Conservation (phyloP, 2,329 filamentous ascomycete genomes). For the Elsinoe ampelina region DNA sequence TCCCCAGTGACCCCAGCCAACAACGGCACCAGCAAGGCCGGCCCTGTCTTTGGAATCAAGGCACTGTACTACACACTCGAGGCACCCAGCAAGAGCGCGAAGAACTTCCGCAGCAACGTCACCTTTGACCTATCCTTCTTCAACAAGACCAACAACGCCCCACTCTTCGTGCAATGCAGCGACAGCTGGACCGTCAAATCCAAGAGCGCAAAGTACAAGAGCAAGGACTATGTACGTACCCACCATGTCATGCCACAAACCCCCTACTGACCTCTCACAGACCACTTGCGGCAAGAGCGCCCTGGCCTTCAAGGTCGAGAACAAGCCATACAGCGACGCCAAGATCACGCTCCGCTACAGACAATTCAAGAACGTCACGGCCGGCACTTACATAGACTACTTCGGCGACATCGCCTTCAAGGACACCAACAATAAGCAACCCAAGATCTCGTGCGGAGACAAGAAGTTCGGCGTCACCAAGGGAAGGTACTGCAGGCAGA, state of each 20-base stretch:
- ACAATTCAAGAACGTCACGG: background rate
- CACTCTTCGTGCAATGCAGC: background rate
- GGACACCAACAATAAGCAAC: conserved; percentile 1
- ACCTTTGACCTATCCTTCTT: background rate
- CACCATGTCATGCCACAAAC: background rate
- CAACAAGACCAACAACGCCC: background rate
- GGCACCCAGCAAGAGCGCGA: background rate
- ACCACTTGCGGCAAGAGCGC: background rate
- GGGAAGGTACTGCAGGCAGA: background rate
- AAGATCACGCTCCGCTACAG: background rate
- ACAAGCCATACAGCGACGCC: background rate
- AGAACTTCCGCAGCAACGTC: background rate
- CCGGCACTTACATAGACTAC: background rate
- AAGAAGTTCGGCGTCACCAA: background rate
- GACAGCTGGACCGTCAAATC: background rate
- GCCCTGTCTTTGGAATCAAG: conserved; percentile 1
- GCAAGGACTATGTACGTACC: background rate
- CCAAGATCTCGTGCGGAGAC: background rate
- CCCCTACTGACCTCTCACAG: background rate
- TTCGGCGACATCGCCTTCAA: background rate
- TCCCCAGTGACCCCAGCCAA: background rate
- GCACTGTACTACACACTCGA: conserved; percentile 3
- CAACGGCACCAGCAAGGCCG: background rate
- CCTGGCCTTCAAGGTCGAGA: background rate
- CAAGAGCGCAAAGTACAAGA: conserved; percentile 6